A percentile compares a stretch with the other conserved stretches of the same genome.
These are phyloP conservation scores for Postia placenta DNA, from an alignment of 768 basidiomycete species.

Conservation along the genomic window DNA sequence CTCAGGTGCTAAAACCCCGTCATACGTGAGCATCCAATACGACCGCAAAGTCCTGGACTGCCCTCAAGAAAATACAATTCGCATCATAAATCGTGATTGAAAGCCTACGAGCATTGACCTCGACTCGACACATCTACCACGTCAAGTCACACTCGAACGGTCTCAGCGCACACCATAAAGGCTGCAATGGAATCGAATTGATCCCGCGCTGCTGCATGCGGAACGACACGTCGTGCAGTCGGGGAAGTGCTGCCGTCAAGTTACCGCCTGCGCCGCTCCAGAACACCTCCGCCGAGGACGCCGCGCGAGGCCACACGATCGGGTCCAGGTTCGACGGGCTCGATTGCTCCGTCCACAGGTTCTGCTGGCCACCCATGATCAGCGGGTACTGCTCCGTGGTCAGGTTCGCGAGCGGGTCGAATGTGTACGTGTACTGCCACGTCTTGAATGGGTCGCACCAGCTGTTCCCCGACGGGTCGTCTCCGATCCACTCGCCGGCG, in stretches of 20 bases:
- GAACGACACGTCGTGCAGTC: conserved; percentile 61
- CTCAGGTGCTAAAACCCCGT: too few relatives aligned
- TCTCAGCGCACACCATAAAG: conserved; percentile 65
- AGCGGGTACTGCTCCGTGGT: conserved; percentile 40
- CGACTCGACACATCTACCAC: conserved; percentile 19
- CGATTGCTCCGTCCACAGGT: conserved; percentile 74
- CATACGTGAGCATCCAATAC: too few relatives aligned
- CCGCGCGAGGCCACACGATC: conserved; percentile 69
- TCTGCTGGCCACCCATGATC: conserved; percentile 71
- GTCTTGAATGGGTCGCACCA: conserved; percentile 82
- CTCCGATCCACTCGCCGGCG: conserved; percentile 64
- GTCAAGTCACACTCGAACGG: conserved; percentile 49
- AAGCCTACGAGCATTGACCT: too few relatives aligned
- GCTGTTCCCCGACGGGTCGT: conserved; percentile 35
- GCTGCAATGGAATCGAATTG: conserved; percentile 57
- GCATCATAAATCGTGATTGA: too few relatives aligned
- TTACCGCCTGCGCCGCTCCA: conserved; percentile 52
- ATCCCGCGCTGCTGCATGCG: conserved; percentile 60
- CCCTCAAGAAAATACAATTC: too few relatives aligned
- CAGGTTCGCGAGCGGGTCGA: conserved; percentile 60
- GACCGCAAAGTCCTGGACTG: too few relatives aligned
- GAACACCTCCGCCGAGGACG: conserved; percentile 69
- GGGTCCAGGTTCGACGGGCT: conserved; percentile 60
- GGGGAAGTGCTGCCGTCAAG: conserved; percentile 41
- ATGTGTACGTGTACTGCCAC: conserved; percentile 70